Percentiles rank a stretch among this genome's conserved stretches.
phyloP scores from a whole-genome alignment of 2,329 filamentous ascomycete species.

The Exophiala sp. region DNA sequence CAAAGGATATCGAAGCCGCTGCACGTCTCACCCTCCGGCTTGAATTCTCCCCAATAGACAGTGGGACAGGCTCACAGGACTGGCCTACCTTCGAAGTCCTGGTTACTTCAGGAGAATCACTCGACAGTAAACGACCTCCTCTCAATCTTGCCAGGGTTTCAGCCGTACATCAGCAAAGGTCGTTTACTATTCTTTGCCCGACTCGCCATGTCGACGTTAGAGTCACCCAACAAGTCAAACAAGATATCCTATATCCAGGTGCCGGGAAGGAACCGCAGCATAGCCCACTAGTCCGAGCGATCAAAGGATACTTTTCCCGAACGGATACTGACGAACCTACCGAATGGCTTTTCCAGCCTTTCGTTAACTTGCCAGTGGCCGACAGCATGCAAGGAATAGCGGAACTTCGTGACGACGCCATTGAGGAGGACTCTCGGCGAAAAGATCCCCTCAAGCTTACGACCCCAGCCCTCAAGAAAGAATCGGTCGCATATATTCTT shows the following conservation, averaged over 20 bases:
- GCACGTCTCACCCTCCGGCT: slow-evolving; percentile 12
- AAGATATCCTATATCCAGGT: slow-evolving; percentile 14
- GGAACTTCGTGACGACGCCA: not conserved
- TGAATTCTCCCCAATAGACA: slow-evolving; percentile 9
- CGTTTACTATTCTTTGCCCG: slow-evolving; percentile 13
- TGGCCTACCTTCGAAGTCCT: slow-evolving; percentile 16
- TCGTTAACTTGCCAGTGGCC: slow-evolving; percentile 10
- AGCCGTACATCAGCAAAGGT: slow-evolving; percentile 13
- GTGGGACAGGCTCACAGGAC: not conserved
- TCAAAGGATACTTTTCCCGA: slow-evolving; percentile 8
- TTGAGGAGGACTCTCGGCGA: too few relatives aligned
- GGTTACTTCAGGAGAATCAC: slow-evolving; percentile 4
- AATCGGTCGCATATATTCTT: slow-evolving; percentile 12
- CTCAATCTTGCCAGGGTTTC: slow-evolving; percentile 11
- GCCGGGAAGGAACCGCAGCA: not conserved
- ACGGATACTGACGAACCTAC: slow-evolving; percentile 3
- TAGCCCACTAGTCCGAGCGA: not conserved
- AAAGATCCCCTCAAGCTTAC: too few relatives aligned
- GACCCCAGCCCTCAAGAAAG: not conserved
- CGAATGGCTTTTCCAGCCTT: slow-evolving; percentile 20
- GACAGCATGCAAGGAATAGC: not conserved
- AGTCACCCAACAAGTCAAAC: slow-evolving; percentile 11
- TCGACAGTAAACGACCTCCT: slow-evolving; percentile 1
- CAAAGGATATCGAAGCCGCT: not conserved
- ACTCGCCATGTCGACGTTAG: slow-evolving; percentile 9